phyloP scores from a whole-genome alignment of 2,329 filamentous ascomycete species.

The Sporothrix schenckii region DNA sequence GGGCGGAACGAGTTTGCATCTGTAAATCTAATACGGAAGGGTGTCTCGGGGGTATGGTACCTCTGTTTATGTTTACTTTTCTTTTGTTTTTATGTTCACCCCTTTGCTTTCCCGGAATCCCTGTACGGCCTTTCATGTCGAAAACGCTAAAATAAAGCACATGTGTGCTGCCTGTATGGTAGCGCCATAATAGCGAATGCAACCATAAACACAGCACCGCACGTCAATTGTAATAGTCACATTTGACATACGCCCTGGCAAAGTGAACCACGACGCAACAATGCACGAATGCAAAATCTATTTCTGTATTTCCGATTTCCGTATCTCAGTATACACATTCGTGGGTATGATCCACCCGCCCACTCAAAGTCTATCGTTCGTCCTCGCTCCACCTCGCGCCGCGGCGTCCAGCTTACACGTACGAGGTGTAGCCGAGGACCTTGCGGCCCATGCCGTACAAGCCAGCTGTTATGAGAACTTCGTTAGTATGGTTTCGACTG shows the following conservation, averaged over 20 bases:
- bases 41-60: not conserved
- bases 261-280: not conserved
- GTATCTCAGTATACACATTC: slow-evolving; percentile 28
- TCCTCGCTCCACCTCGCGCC: not conserved
- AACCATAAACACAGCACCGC: not conserved
- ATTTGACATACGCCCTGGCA: not conserved
- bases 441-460: slow-evolving; percentile 76
- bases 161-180: not conserved
- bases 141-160: slow-evolving; percentile 6
- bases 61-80: slow-evolving; percentile 5
- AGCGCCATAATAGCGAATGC: slow-evolving; percentile 21
- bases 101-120: not conserved
- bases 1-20: slow-evolving; percentile 14
- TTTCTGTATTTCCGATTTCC: slow-evolving; percentile 12
- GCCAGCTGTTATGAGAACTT: slow-evolving; percentile 46
- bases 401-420: slow-evolving; percentile 49
- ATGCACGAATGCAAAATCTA: slow-evolving; percentile 7
- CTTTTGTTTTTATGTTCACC: slow-evolving; percentile 7
- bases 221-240: not conserved
- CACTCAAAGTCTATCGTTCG: slow-evolving; percentile 9
- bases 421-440: slow-evolving; percentile 77
- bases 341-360: slow-evolving; percentile 16
- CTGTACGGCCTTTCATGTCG: slow-evolving; percentile 3
- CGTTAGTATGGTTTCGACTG: not conserved
- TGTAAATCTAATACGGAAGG: slow-evolving; percentile 16